Base-by-base conservation (phyloP, 2,329 filamentous ascomycete genomes). In the Aureobasidium subglaciale region DNA sequence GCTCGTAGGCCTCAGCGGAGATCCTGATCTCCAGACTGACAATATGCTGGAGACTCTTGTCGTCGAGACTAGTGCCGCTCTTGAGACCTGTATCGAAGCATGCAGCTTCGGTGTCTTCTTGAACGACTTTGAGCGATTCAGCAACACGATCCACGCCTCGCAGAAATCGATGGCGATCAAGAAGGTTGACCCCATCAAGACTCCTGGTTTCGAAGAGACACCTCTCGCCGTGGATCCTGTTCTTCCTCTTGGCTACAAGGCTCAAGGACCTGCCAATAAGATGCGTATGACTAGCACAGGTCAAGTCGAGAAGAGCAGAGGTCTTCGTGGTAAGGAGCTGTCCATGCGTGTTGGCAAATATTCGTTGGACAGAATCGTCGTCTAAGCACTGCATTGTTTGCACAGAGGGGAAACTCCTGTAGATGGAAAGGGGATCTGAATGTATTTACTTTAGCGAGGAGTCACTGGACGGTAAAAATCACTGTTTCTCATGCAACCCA, bases 261-360 rank as follows among this genome's bases (percentile, higher is more conserved):
- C 71, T 15, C 72, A 73, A 57, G 71, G 70, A 13, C 32, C 24
- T 7, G 38, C 34, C 37, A 57, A 41, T 18, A 79, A 78, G 62
- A 67, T 78, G 30, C 68, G 71, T 55, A 54, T 46, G 52, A 65
- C 63, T 52, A 69, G 62, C 59, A 54, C 38, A 8, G 50, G 50
- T 20, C 69, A 88, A 79, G 73, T 87, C 62, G 75, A 84, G 62
- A 76, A 79, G 43, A 90, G 78, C 63, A 77, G 75, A 63, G 78
- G 90, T 69, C 87, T 95, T 73, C 84, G 85, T 57, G 88, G 87
- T 16, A 83, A 87, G 70, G 72, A 95, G 68, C 82, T 87, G 66
- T 89, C 87, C 67, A 87, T 88, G 73, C 85, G 85, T 67, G 86
- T 91, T 59, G 87, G 87, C 56, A 83, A 85, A 62, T 96, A 96